Conservation (phyloP, 768 basidiomycete genomes). For the Porphyrellus cyaneotinctus region DNA sequence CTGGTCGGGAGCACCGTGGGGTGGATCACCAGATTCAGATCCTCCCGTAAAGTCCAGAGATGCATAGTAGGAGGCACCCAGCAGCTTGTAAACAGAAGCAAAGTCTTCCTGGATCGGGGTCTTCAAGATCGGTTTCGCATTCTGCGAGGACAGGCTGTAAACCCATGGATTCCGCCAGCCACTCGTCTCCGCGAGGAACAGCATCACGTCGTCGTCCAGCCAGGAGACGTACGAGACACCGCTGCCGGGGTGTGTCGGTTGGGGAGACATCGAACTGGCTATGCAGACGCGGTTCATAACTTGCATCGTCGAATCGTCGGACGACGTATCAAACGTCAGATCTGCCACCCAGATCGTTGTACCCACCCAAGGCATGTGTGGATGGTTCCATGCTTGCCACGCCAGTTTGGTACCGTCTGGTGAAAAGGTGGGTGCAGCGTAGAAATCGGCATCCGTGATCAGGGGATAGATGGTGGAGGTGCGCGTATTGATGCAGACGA, state of each 20-base stretch:
- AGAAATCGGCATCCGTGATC: slow-evolving; percentile 2
- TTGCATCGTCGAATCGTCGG: background rate
- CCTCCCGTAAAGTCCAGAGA: background rate
- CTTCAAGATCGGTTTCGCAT: background rate
- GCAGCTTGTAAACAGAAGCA: slow-evolving; percentile 1
- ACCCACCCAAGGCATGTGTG: slow-evolving; percentile 3
- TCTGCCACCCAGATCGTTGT: background rate
- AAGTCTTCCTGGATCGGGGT: background rate
- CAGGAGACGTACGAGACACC: slow-evolving; percentile 2
- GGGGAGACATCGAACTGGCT: background rate
- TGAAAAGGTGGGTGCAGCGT: background rate
- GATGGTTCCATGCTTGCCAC: slow-evolving; percentile 3
- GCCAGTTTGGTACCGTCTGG: slow-evolving; percentile 1
- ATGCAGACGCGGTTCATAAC: background rate
- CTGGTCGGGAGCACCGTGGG: background rate
- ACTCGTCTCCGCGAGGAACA: slow-evolving; percentile 4
- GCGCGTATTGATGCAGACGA: background rate
- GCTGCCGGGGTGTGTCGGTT: background rate
- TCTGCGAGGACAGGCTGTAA: background rate
- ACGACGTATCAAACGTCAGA: background rate
- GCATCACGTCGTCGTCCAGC: background rate
- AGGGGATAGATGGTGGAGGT: background rate
- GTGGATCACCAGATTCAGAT: background rate
- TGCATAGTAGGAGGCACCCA: slow-evolving; percentile 3
- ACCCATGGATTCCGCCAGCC: slow-evolving; percentile 6